Base-by-base conservation (phyloP, 306 rosid species). In the Potentilla sterilis region DNA sequence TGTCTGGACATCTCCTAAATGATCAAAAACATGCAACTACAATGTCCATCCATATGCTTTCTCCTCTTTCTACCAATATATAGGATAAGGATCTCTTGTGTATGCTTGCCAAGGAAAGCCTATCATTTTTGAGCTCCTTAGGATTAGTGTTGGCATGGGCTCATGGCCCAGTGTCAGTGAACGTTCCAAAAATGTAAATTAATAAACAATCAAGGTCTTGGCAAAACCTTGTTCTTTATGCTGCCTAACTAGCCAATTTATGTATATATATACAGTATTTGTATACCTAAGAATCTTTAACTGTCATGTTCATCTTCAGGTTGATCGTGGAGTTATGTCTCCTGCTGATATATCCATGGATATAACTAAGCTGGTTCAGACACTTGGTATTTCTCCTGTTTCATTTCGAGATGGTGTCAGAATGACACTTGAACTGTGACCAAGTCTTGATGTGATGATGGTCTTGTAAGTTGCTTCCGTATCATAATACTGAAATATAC, bases 341-440 rank as follows among this genome's bases (percentile, higher is more conserved):
- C 98, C 98, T 4, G 76, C 98, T 12, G 98, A 95, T 87, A 92
- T 89, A 85, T 95, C 97, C 55, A 92, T 95, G 98, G 90, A 92
- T 37, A 89, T 92, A 70, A 83, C 84, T 48, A 92, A 85, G 81
- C 84, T 95, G 84, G 78, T 88, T 82, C 85, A 81, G 83, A 89
- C 84, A 1, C 87, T 95, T 59, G 83, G 67, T 61, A 63, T 86
- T 69, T 35, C 81, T 81, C 98, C 96, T 18, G 75, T 86, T 84
- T 83, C 93, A n/a, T 95, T 84, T 64, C 66, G 19, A 49, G 90
- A 89, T 3, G 98, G 97, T 1, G 96, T 95, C 69, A 87, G 81
- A 80, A 81, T 85, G 83, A 92, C 92, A 2, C 92, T 95, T 63
- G 74, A 51, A n/a, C 81, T 40, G 88, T 81, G 49, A 80, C 84